phyloP scores from a whole-genome alignment of 179 eudicot genomes.

The Silene vulgaris region DNA sequence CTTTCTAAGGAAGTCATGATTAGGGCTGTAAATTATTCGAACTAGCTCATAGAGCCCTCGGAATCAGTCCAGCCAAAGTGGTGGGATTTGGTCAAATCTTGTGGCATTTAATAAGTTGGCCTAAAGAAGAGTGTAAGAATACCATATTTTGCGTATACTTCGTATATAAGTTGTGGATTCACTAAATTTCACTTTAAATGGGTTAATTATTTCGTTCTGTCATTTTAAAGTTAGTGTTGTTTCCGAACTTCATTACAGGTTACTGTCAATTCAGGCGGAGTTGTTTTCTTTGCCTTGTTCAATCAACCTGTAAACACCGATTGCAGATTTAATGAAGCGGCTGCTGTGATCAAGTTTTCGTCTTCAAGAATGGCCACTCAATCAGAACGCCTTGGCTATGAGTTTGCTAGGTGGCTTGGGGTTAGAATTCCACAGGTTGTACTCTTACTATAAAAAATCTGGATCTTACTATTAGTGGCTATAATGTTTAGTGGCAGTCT shows the following conservation, averaged over 20 bases:
- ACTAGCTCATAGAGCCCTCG: neutral
- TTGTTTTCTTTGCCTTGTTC: conserved; percentile 91
- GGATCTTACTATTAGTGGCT: neutral
- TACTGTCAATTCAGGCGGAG: conserved; percentile 98
- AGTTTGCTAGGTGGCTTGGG: conserved; percentile 95
- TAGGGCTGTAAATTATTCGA: neutral
- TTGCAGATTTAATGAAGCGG: conserved; percentile 62
- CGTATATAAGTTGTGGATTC: neutral
- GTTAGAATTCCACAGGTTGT: conserved; percentile 82
- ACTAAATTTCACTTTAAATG: neutral
- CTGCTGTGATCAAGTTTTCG: conserved; percentile 90
- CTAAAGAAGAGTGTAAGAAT: neutral
- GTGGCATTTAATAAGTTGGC: neutral
- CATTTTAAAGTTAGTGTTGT: neutral
- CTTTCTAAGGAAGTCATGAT: neutral
- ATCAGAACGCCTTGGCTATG: conserved; percentile 97
- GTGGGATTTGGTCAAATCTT: neutral
- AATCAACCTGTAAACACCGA: conserved; percentile 50
- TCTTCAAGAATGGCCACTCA: conserved; percentile 99
- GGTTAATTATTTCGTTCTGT: neutral
- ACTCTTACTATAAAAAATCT: neutral
- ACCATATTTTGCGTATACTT: neutral
- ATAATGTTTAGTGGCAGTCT: neutral
- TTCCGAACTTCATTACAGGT: conserved; percentile 45
- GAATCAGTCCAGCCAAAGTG: neutral